Percentiles rank a stretch among this genome's conserved stretches.
Conservation (phyloP, 352 stramenopile genomes). For the Phytophthora foliorum region DNA sequence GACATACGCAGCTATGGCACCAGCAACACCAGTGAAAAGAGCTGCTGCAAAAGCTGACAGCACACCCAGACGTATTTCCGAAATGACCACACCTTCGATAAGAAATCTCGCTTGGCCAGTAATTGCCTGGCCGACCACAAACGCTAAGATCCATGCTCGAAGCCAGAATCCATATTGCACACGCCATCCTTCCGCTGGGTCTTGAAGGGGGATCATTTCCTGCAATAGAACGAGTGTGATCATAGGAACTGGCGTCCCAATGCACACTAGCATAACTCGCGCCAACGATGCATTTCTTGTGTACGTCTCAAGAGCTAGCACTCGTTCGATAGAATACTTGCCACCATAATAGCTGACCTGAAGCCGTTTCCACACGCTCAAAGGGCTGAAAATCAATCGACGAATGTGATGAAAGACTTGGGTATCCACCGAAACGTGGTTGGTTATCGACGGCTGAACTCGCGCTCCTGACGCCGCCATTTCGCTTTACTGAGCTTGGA, state of each 20-base stretch:
- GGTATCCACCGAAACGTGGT: neutral
- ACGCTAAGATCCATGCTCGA: constrained; percentile 3
- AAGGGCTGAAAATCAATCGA: neutral
- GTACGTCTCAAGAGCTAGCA: neutral
- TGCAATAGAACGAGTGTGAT: neutral
- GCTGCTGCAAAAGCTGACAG: neutral
- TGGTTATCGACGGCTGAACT: neutral
- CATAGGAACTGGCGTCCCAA: neutral
- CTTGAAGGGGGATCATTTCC: constrained; percentile 8
- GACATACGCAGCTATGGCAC: neutral
- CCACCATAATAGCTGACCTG: constrained; percentile 15
- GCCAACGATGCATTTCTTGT: neutral
- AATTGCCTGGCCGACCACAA: constrained; percentile 7
- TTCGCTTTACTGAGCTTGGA: neutral
- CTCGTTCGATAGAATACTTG: constrained; percentile 8
- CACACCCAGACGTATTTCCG: neutral
- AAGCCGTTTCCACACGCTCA: neutral
- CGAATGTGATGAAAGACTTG: neutral
- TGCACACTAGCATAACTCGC: constrained; percentile 6
- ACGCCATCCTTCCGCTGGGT: neutral
- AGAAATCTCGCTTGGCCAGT: constrained; percentile 11
- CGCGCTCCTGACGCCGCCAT: neutral
- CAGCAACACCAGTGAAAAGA: constrained; percentile 5
- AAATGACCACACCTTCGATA: constrained; percentile 8
- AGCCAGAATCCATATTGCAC: constrained; percentile 14